These are phyloP conservation scores for Hypoxylon sp. DNA, from an alignment of 2,329 filamentous ascomycete species.

Conservation along the genomic window DNA sequence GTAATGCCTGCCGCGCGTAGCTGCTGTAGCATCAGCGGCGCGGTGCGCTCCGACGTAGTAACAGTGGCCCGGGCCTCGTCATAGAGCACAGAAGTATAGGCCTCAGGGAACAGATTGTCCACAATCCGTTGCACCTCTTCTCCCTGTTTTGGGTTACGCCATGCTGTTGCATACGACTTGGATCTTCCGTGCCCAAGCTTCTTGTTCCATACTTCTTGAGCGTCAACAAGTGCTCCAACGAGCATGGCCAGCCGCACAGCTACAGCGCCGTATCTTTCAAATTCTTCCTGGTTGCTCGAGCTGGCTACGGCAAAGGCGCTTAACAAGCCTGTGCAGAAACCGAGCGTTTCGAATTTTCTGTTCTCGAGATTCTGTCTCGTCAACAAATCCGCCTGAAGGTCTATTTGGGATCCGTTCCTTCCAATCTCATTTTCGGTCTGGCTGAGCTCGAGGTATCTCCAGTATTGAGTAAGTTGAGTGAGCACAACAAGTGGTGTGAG, in stretches of 20 bases:
- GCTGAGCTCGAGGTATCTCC: conserved; percentile 1
- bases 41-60: conserved; percentile 45
- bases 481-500: not conserved
- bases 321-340: conserved; percentile 59
- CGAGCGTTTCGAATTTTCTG: conserved; percentile 46
- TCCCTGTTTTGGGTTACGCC: conserved; percentile 37
- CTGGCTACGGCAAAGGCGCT: conserved; percentile 55
- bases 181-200: conserved; percentile 2
- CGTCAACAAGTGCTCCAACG: conserved; percentile 55
- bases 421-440: not conserved
- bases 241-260: conserved; percentile 57
- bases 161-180: conserved; percentile 44
- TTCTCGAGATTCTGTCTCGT: conserved; percentile 11
- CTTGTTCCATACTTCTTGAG: conserved; percentile 47
- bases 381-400: conserved; percentile 17
- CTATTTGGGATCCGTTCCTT: conserved; percentile 3
- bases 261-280: conserved; percentile 54
- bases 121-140: conserved; percentile 38
- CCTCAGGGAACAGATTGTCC: conserved; percentile 37
- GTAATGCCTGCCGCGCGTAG: conserved; percentile 46
- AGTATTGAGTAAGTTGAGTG: not conserved
- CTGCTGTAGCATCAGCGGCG: conserved; percentile 38
- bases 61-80: conserved; percentile 56
- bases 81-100: conserved; percentile 55
- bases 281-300: conserved; percentile 45